These are phyloP conservation scores for Gaultheria prostrata DNA, from an alignment of 148 eudicot genomes.

Conservation along the genomic window DNA sequence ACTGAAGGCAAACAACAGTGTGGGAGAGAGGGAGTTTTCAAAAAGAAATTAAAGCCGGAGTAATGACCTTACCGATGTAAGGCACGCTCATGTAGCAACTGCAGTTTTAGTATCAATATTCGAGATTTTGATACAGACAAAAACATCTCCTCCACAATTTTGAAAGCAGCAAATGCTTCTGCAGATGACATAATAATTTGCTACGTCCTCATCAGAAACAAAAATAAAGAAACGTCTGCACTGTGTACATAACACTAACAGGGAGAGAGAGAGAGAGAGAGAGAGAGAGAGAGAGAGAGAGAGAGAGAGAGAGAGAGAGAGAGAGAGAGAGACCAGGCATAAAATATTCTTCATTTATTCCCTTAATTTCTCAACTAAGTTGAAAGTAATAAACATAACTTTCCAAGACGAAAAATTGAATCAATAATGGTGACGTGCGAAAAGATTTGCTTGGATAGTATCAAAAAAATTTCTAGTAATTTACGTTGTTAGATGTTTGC, in stretches of 20 bases:
- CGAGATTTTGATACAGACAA: conserved; percentile 74
- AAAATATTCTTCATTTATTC: neutral
- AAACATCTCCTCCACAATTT: conserved; percentile 77
- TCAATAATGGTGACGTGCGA: neutral
- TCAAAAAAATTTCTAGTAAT: neutral
- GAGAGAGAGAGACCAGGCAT: neutral
- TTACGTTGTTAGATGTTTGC: neutral
- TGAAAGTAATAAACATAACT: neutral
- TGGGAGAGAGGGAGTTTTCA: neutral
- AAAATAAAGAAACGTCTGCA: neutral
- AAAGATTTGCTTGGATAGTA: neutral
- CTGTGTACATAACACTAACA: neutral
- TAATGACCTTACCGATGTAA: conserved; percentile 58
- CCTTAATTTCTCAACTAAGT: neutral
- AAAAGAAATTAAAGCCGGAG: neutral
- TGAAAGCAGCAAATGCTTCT: conserved; percentile 83
- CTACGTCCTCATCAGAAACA: neutral
- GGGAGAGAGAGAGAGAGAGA: neutral
- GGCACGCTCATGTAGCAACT: conserved; percentile 89
- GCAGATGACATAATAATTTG: conserved; percentile 22
- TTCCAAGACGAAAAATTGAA: neutral
- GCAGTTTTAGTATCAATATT: conserved; percentile 70
- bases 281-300: neutral
- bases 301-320: neutral
- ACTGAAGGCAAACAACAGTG: neutral